Evolutionary conservation across 306 rosid genomes (phyloP).

Genomic region (Oemleria cerasiformis): DNA sequence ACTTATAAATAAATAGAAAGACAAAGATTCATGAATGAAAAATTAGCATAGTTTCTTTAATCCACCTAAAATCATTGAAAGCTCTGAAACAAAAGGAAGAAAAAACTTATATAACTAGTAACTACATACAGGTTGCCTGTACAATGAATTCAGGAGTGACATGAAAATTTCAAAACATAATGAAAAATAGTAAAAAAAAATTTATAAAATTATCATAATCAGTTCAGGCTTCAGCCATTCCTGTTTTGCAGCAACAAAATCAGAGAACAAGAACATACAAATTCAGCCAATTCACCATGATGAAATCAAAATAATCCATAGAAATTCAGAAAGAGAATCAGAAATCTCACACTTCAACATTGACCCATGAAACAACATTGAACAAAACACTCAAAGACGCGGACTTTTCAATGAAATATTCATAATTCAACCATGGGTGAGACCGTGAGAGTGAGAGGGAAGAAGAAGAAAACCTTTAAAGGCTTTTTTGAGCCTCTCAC

Average conservation of each 20-base stretch:
- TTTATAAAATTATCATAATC: not conserved
- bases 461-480: slow-evolving; percentile 52
- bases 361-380: not conserved
- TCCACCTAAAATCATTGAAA: not conserved
- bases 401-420: not conserved
- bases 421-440: not conserved
- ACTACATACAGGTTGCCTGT: too few relatives aligned
- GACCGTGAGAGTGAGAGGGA: slow-evolving; percentile 9
- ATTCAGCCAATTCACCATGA: not conserved
- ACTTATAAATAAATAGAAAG: not conserved
- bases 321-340: slow-evolving; percentile 1
- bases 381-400: not conserved
- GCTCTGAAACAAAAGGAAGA: not conserved
- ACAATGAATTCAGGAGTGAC: too few relatives aligned
- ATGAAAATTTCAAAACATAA: not conserved
- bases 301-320: not conserved
- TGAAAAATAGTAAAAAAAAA: not conserved
- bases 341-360: not conserved
- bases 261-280: not conserved
- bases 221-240: not conserved
- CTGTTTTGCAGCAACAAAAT: not conserved
- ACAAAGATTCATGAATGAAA: not conserved
- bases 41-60: not conserved
- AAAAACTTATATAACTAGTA: too few relatives aligned
- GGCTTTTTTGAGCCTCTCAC: slow-evolving; percentile 61